Base-by-base conservation (phyloP, 345 rosid genomes). In the Boechera stricta region DNA sequence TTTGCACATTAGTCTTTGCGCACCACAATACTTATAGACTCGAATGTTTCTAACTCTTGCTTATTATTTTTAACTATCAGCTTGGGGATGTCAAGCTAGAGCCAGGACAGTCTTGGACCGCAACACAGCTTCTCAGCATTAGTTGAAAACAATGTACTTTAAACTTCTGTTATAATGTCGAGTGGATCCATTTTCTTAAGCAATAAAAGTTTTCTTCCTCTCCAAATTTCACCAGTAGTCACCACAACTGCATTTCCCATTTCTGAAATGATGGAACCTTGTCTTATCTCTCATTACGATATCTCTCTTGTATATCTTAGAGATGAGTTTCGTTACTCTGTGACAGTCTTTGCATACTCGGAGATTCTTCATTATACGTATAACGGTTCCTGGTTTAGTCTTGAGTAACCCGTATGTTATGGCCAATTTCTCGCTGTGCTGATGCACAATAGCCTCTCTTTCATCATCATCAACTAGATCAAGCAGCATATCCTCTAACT, bases 71-170 rank as follows among this genome's bases (percentile, higher is more conserved):
- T 80, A 75, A 18, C 54, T 54, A 65, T 55, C 91, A 94, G 98
- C 89, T 91, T 68, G 91, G 89, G 65, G 83, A 75, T 52, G 97
- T 91, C 67, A 81, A 85, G 83, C 87, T 94, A 36, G 88, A 89
- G 75, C 97, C 98, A 1, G 69, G 85, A 51, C 87, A 88, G 79
- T 87, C 93, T 54, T 94, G 97, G 98, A 86, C 77, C 7, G 97
- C 97, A 55, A 90, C 81, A 80, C 98, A 94, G 77, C 86, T 77
- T 66, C 88, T 94, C 51, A 85, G 83, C 76, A 32, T 88, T 79
- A 61, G 16, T 84, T 91, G 73, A 87, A 80, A 73, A 66, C 8
- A 6, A 7, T 72, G 58, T 72, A 72, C 67, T 77, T 33, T 76
- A 8, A 77, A 41, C 65, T 55, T 45, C 9, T 57, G 73, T 65